Conservation (phyloP, 495 filamentous ascomycete genomes). For the Tuber aestivum region DNA sequence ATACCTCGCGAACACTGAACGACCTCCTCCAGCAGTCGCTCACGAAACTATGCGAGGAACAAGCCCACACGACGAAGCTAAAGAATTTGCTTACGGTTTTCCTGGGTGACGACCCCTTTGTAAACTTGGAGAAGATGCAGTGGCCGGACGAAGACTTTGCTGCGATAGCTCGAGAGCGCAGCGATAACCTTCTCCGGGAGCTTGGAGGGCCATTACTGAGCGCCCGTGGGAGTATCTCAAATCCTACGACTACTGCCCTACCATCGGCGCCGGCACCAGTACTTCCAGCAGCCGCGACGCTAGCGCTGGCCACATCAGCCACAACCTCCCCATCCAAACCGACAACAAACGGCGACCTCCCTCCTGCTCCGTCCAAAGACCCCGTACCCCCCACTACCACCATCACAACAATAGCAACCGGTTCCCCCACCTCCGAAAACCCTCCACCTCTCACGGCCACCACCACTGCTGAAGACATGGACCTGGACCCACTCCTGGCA, state of each 20-base stretch:
- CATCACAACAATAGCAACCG: conserved; percentile 7
- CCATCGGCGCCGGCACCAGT: conserved; percentile 4
- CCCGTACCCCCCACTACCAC: not conserved
- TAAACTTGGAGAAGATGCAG: conserved; percentile 40
- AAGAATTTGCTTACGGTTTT: conserved; percentile 42
- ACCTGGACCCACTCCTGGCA: conserved; percentile 28
- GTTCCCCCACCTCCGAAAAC: conserved; percentile 2
- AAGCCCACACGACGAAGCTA: conserved; percentile 39
- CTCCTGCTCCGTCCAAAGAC: not conserved
- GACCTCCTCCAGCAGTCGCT: conserved; percentile 65
- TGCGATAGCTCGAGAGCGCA: conserved; percentile 29
- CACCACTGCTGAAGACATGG: conserved; percentile 15
- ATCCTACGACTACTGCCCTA: not conserved
- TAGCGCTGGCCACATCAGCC: not conserved
- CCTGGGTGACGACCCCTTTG: conserved; percentile 40
- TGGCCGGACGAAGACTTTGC: conserved; percentile 39
- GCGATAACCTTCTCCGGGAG: conserved; percentile 32
- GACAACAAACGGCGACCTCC: conserved; percentile 7
- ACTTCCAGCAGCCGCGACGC: conserved; percentile 1
- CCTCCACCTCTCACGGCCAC: conserved; percentile 11
- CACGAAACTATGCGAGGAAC: conserved; percentile 44
- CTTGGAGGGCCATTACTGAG: conserved; percentile 16
- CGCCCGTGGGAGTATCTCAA: conserved; percentile 15
- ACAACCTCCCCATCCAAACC: not conserved
- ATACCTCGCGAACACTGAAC: conserved; percentile 71